These are phyloP conservation scores for Saturnispora galanensis DNA, from an alignment of 805 yeast species.

Conservation along the genomic window DNA sequence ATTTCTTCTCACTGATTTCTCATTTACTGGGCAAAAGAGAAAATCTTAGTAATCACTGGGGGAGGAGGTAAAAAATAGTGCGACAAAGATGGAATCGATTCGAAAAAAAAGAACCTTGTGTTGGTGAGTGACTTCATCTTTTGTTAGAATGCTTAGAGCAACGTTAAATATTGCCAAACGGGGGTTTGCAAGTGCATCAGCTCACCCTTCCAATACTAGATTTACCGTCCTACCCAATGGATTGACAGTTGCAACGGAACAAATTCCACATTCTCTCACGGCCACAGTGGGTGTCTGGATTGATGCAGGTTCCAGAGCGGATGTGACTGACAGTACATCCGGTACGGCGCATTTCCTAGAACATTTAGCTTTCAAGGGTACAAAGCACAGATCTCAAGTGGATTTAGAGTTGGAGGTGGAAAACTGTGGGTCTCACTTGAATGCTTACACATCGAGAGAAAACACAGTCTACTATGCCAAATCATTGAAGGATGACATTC, in stretches of 20 bases:
- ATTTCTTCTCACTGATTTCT: too few species aligned
- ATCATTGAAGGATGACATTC: conserved; percentile 70
- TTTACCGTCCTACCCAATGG: conserved; percentile 84
- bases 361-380: conserved; percentile 95
- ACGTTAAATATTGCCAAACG: not conserved
- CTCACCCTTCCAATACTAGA: conserved; percentile 35
- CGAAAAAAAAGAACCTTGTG: too few species aligned
- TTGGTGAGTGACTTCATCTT: too few species aligned
- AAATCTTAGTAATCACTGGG: too few species aligned
- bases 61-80: too few species aligned
- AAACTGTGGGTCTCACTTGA: conserved; percentile 91
- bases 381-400: conserved; percentile 67
- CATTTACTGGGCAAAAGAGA: too few species aligned
- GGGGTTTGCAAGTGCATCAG: conserved; percentile 10
- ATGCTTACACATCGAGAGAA: conserved; percentile 98
- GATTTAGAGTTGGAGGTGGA: conserved; percentile 88
- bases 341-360: conserved; percentile 98
- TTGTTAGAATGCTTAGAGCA: too few species aligned
- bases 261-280: conserved; percentile 76
- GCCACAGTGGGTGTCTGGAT: conserved; percentile 99
- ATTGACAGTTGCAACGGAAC: conserved; percentile 85
- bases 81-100: too few species aligned
- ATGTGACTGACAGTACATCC: conserved; percentile 61
- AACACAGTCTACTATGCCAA: conserved; percentile 96
- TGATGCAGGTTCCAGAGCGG: conserved; percentile 98